Base-by-base conservation (phyloP, 495 filamentous ascomycete species). In the Friedmanniomyces endolithicus region DNA sequence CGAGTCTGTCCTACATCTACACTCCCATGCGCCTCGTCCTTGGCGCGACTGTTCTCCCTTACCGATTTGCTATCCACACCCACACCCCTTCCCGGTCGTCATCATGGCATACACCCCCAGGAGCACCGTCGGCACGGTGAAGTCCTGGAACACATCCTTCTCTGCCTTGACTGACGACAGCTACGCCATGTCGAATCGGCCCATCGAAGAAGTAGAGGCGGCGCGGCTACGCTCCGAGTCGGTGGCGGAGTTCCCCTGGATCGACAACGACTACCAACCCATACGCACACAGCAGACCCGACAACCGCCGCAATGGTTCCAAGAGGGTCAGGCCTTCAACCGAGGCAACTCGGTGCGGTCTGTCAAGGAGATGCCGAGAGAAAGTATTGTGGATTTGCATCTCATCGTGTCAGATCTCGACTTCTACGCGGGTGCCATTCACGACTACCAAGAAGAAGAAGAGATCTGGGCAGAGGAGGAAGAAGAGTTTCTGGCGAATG, bases 231-330 rank as follows among this genome's bases (percentile, higher is more conserved):
- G 53, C 14, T 53, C 57, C n/a, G 57, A 53, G 35, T 60, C 57
- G 7, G 53, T 56, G n/a, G 57, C 45, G 45, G 57, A 60, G 53
- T 60, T 56, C 41, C 57, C 57, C 11, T 60, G 57, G 57, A 60
- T 60, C 17, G 57, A 60, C n/a, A 34, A 60, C 25, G 43, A 19
- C 19, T 55, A 43, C 45, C 53, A 60, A 40, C 57, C 57, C 25
- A 60, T 60, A 25, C 52, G 57, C 17, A 59, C 57, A 49, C 43
- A 55, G 20, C 19, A 41, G 27, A 43, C 51, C 7, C 25, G 25
- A n/a, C 19, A 48, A 12, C 57, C 57, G 16, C 57, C 57, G 47
- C 47, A 51, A 49, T 60, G 57, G 57, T 60, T 60, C 45, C 24
- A 52, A 17, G 57, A 60, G 27, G 57, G 52, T 6, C 57, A 60